Conservation (phyloP, 805 yeast genomes). For the Cyberlindnera nakhonratchasimensis region DNA sequence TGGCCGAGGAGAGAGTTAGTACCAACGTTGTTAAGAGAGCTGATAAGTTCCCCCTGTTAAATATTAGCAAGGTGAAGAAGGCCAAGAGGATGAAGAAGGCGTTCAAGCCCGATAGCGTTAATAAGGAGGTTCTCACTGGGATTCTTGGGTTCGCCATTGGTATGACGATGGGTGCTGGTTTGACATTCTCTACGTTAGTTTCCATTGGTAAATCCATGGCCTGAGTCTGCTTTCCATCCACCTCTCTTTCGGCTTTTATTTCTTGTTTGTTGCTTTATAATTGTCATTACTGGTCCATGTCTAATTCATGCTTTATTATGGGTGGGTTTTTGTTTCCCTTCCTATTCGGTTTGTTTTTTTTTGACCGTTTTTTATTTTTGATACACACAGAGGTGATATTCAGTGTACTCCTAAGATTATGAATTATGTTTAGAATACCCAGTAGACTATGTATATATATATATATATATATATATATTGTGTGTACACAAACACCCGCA, state of each 20-base stretch:
- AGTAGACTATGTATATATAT: too few relatives aligned
- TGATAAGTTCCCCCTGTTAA: not conserved
- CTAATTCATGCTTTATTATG: not conserved
- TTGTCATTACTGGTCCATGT: not conserved
- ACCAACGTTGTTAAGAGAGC: too few relatives aligned
- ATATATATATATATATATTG: too few relatives aligned
- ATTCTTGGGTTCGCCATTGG: slow-evolving; percentile 16
- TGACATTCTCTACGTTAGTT: slow-evolving; percentile 16
- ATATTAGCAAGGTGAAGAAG: not conserved
- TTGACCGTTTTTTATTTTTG: not conserved
- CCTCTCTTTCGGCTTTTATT: not conserved
- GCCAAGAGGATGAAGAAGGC: slow-evolving; percentile 3
- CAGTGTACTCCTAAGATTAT: too few relatives aligned
- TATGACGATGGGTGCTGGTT: slow-evolving; percentile 18
- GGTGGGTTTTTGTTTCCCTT: too few relatives aligned
- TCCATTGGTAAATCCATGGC: slow-evolving; percentile 9
- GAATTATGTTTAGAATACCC: not conserved
- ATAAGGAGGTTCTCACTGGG: slow-evolving; percentile 9
- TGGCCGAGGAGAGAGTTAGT: too few relatives aligned
- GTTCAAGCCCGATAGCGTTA: not conserved
- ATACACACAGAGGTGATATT: not conserved
- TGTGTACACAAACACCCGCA: not conserved
- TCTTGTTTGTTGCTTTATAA: not conserved
- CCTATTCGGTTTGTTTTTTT: too few relatives aligned
- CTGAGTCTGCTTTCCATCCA: not conserved